Base-by-base conservation (phyloP, 2,329 filamentous ascomycete species). In the Phialophora tarda region DNA sequence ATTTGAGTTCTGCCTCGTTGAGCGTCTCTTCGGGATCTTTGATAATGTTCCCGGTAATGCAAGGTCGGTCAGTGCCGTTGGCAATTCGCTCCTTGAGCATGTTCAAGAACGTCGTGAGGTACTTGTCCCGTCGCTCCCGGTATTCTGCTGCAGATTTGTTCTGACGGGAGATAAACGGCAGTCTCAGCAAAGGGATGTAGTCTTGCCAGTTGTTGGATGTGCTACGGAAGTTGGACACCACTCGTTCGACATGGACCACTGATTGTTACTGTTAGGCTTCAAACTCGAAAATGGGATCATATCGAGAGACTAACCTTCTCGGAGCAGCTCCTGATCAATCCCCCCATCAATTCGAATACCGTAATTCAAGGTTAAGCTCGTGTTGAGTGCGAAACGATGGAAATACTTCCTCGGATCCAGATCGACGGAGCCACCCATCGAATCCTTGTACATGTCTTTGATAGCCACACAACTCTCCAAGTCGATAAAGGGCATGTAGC, bases 151-250 rank as follows among this genome's bases (percentile, higher is more conserved):
- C 89, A 57, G 87, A 84, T 2, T 82, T 81, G 72, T 87, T 92
- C 62, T 73, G 71, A 69, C 84, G 84, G 34, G 82, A 86, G 2
- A 88, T 84, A 70, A 86, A 84, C n/a, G 71, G 71, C 1, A 92
- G 76, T 30, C 91, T 84, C 67, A 95, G 75, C 4, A 93, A 73
- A 0, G 91, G 91, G n/a, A 95, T 86, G 71, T 94, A 94, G 73
- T 95, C 91, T 73, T 92, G 89, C 87, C 90, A 91, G 75, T 94
- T 94, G 74, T 93, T 92, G 72, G 89, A 91, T 0, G 91, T 94
- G 28, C 87, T 90, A 56, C 91, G 82, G 74, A 93, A 90, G 72
- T 91, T 91, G 61, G 88, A 89, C 26, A 95, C 88, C 4, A 87
- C 88, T 32, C 90, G 84, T 76, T 94, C 91, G 2, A 94, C 91